Conservation (phyloP, 164 flowering plant genomes). For the Nymphaea colorata region DNA sequence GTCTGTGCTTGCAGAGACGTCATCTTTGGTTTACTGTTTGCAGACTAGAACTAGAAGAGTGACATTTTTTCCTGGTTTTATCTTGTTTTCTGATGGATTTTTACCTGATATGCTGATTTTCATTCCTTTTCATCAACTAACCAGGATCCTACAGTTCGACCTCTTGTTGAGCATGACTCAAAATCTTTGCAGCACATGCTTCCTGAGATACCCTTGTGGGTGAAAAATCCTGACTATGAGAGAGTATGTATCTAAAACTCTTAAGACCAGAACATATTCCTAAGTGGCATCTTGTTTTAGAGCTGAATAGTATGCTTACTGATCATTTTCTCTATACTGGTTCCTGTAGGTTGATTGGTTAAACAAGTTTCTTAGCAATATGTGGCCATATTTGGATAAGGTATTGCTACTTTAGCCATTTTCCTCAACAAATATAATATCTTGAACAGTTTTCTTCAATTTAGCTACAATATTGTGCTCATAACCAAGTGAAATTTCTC, state of each 20-base stretch:
- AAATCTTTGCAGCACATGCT: constrained; percentile 46
- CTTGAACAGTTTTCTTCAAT: not conserved
- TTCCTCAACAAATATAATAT: not conserved
- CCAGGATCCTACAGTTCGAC: constrained; percentile 70
- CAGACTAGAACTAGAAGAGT: no score
- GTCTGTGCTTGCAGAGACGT: no score
- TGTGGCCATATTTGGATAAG: constrained; percentile 99
- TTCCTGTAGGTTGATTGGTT: constrained; percentile 85
- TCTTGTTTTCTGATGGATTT: no score
- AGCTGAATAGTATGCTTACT: constrained; percentile 1
- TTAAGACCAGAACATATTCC: not conserved
- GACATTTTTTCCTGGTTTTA: no score
- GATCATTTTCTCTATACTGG: not conserved
- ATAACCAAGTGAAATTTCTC: not conserved
- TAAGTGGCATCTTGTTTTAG: not conserved
- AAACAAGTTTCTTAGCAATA: constrained; percentile 54
- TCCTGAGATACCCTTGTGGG: constrained; percentile 93
- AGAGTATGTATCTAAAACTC: constrained; percentile 42
- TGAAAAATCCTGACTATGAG: constrained; percentile 90
- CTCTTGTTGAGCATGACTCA: constrained; percentile 76
- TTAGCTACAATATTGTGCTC: not conserved
- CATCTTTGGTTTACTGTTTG: no score
- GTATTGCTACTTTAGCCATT: constrained; percentile 18
- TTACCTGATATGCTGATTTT: not conserved
- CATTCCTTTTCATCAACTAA: not conserved